Percentiles rank a stretch among this genome's conserved stretches.
Conservation (phyloP, 345 rosid genomes). For the Eucalyptus polybractea region DNA sequence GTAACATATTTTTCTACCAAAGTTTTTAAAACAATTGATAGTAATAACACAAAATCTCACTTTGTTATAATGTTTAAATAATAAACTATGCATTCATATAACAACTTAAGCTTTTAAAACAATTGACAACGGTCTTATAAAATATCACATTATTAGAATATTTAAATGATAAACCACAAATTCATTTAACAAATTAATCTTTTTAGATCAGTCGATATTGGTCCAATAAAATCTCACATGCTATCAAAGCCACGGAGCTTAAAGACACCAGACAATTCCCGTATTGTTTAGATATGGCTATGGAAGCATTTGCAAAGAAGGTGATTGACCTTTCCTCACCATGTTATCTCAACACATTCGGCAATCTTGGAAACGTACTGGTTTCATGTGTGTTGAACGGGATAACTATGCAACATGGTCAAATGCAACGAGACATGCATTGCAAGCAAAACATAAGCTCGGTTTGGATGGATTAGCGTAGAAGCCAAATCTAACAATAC, state of each 20-base stretch:
- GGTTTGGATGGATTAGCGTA: not conserved
- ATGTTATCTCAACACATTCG: not conserved
- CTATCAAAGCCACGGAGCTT: not conserved
- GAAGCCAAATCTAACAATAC: not conserved
- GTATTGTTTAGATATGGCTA: not conserved
- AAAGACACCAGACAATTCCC: not conserved
- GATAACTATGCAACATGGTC: not conserved
- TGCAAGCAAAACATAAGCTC: not conserved
- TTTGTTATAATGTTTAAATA: too few species aligned
- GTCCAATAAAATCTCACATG: too few species aligned
- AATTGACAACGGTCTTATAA: too few species aligned
- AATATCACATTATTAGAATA: too few species aligned
- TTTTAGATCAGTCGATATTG: fast-evolving
- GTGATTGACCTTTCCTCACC: not conserved
- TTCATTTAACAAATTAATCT: too few species aligned
- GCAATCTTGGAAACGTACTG: not conserved
- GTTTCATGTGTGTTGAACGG: not conserved
- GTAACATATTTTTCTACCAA: too few species aligned
- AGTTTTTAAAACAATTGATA: too few species aligned
- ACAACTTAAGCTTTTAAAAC: too few species aligned
- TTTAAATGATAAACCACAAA: too few species aligned
- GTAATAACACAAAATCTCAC: too few species aligned
- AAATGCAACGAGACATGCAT: not conserved
- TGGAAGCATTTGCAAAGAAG: not conserved
- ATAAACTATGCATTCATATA: too few species aligned